A percentile compares a stretch with the other conserved stretches of the same genome.
These are phyloP conservation scores for Termitomyces sp. DNA, from an alignment of 768 basidiomycete genomes.

Conservation along the genomic window DNA sequence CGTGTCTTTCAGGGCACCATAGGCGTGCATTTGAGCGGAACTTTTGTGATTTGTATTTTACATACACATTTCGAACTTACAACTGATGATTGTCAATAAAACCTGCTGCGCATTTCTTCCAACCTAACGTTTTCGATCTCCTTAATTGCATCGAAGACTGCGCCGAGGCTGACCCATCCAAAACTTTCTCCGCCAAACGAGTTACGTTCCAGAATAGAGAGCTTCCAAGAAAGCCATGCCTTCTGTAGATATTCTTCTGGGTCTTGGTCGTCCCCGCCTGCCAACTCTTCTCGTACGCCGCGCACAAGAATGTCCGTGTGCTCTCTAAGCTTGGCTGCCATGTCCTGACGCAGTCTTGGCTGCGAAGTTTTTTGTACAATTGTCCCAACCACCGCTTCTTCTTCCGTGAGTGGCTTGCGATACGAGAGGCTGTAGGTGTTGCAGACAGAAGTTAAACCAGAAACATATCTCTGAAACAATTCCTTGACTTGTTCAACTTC, in stretches of 20 bases:
- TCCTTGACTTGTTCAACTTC: constrained; percentile 21
- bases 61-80: not conserved
- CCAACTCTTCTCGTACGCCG: constrained; percentile 42
- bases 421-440: constrained; percentile 39
- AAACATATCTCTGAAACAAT: constrained; percentile 37
- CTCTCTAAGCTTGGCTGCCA: constrained; percentile 51
- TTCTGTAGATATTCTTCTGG: constrained; percentile 30
- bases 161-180: constrained; percentile 53
- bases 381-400: constrained; percentile 61
- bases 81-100: constrained; percentile 11
- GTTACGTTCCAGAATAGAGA: constrained; percentile 30
- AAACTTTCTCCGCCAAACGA: constrained; percentile 58
- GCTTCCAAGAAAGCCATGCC: constrained; percentile 53
- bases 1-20: not conserved
- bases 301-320: constrained; percentile 48
- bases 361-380: constrained; percentile 61
- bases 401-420: constrained; percentile 47
- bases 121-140: constrained; percentile 15
- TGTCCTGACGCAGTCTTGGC: constrained; percentile 44
- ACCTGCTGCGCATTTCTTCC: constrained; percentile 10
- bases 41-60: constrained; percentile 1
- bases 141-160: constrained; percentile 48
- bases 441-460: constrained; percentile 45
- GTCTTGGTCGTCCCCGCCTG: constrained; percentile 35
- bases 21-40: not conserved